phyloP scores from a whole-genome alignment of 2,329 filamentous ascomycete genomes.

The Aspergillus transmontanensis region DNA sequence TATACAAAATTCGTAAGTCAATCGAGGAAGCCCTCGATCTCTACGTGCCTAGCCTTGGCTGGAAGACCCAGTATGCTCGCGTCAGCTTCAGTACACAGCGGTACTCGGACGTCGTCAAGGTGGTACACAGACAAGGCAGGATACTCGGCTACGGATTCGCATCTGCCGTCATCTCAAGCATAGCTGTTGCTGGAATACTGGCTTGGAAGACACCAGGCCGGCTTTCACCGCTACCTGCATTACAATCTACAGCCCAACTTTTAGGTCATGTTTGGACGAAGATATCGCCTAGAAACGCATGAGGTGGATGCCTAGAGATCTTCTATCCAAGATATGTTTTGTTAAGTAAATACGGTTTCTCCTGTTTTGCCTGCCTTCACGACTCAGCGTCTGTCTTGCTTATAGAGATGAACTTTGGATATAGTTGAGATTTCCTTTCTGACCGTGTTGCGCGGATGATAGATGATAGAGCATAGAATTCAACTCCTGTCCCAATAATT shows the following conservation, averaged over 20 bases:
- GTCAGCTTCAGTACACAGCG: conserved; percentile 92
- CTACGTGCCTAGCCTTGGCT: conserved; percentile 75
- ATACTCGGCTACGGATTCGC: conserved; percentile 52
- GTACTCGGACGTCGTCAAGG: conserved; percentile 78
- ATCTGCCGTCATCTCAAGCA: conserved; percentile 29
- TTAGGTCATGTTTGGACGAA: conserved; percentile 21
- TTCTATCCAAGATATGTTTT: neutral
- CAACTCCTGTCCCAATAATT: neutral
- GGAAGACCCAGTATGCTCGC: conserved; percentile 88
- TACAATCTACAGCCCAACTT: conserved; percentile 18
- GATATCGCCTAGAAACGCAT: neutral
- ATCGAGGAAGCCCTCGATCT: conserved; percentile 82
- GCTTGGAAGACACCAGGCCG: conserved; percentile 33
- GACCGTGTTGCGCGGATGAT: neutral
- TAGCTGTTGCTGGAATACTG: conserved; percentile 33
- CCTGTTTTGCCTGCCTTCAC: neutral
- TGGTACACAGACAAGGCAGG: conserved; percentile 69
- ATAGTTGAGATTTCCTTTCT: neutral
- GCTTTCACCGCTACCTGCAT: conserved; percentile 21
- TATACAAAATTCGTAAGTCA: conserved; percentile 80
- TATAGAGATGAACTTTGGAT: neutral
- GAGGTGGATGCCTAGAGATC: neutral
- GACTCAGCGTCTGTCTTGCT: neutral
- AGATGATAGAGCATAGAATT: neutral
- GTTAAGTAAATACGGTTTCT: neutral